phyloP scores from a whole-genome alignment of 208 protist genomes.

The Trypanosoma boissoni region DNA sequence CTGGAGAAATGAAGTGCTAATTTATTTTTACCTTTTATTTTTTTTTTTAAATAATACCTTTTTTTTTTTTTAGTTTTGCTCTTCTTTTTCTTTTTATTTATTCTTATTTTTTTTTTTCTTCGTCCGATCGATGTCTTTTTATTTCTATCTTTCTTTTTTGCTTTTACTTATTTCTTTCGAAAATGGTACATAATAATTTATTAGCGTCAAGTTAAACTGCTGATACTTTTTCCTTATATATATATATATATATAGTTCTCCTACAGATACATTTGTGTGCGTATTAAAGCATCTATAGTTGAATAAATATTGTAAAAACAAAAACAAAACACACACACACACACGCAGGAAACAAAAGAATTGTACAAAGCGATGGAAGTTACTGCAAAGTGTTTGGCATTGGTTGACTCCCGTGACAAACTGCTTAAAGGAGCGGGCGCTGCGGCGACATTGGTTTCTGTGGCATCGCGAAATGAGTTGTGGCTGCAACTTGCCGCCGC shows the following conservation, averaged over 20 bases:
- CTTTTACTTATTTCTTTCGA: not conserved
- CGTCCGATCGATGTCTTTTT: conserved; percentile 1
- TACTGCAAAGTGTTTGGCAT: conserved; percentile 44
- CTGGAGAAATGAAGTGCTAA: no score
- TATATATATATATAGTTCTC: no score
- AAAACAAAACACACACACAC: not conserved
- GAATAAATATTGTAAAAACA: not conserved
- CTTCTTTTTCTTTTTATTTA: conserved; percentile 3
- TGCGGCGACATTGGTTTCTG: conserved; percentile 63
- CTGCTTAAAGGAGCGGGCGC: conserved; percentile 69
- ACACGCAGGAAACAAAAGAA: no score
- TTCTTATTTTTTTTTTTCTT: conserved; percentile 10
- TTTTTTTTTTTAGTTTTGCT: conserved; percentile 14
- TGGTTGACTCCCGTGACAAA: conserved; percentile 75
- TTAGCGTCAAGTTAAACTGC: no score
- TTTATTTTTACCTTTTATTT: conserved; percentile 4
- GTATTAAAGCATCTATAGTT: conserved; percentile 2
- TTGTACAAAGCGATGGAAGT: no score
- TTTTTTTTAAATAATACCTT: no score
- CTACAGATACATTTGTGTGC: conserved; percentile 1
- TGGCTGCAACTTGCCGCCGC: conserved; percentile 46
- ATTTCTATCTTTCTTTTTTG: not conserved
- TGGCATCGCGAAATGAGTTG: conserved; percentile 30
- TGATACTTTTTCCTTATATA: no score
- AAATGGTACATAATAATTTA: no score